Conservation (phyloP, 257 asterid genomes). For the Nicotiana noctiflora region DNA sequence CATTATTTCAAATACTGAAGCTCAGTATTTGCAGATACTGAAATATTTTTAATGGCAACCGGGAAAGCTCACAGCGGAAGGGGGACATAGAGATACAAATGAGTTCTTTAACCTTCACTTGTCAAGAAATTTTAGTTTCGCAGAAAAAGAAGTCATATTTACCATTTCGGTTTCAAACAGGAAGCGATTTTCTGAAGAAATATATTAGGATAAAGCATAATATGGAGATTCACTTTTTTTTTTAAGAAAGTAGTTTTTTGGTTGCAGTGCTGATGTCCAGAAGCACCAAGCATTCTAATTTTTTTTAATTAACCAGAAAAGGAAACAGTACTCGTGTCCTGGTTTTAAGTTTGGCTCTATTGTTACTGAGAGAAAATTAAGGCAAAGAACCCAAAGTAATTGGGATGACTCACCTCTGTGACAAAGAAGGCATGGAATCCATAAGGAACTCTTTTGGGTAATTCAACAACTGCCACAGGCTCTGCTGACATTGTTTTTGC, state of each 20-base stretch:
- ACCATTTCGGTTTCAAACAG: not conserved
- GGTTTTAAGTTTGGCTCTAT: not conserved
- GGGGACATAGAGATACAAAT: too few relatives aligned
- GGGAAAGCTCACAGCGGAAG: too few relatives aligned
- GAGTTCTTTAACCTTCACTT: not conserved
- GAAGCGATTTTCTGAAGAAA: not conserved
- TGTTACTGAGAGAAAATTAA: not conserved
- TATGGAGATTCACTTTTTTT: not conserved
- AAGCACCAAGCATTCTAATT: not conserved
- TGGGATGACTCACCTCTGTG: slow-evolving; percentile 52
- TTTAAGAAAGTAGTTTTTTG: not conserved
- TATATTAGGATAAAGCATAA: not conserved
- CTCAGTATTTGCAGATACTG: too few relatives aligned
- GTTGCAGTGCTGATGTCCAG: not conserved
- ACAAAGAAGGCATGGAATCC: slow-evolving; percentile 97
- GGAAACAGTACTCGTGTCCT: not conserved
- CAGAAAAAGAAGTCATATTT: not conserved
- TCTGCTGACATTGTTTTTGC: slow-evolving; percentile 90
- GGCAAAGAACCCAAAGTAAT: not conserved
- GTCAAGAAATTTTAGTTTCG: not conserved
- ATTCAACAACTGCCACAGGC: slow-evolving; percentile 76
- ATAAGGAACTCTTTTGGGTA: slow-evolving; percentile 82
- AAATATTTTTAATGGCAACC: too few relatives aligned
- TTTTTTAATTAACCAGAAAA: not conserved
- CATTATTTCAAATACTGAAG: too few relatives aligned